Conservation (phyloP, 495 filamentous ascomycete species). For the Hyaloscypha finlandica region DNA sequence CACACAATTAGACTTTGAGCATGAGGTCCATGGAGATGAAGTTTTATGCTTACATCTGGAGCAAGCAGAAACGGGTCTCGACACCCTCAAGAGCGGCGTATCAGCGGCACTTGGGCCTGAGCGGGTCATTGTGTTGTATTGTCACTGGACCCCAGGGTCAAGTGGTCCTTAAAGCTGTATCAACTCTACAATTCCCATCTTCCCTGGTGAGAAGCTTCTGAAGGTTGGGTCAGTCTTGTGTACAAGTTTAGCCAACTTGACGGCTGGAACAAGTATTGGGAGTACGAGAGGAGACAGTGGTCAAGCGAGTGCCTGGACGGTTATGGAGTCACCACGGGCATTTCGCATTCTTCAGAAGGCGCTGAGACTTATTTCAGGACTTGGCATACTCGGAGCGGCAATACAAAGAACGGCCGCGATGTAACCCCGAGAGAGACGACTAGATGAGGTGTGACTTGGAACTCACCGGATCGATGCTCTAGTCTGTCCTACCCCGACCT, state of each 20-base stretch:
- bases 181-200: neutral
- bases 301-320: neutral
- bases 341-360: neutral
- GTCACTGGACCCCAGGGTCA: neutral
- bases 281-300: neutral
- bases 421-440: neutral
- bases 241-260: neutral
- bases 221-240: neutral
- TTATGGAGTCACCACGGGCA: neutral
- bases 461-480: neutral
- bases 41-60: constrained; percentile 66
- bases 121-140: constrained; percentile 17
- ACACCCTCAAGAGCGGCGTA: constrained; percentile 83
- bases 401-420: neutral
- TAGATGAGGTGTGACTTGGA: neutral
- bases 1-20: neutral
- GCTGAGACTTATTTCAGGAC: neutral
- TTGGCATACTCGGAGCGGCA: neutral
- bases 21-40: neutral
- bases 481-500: neutral
- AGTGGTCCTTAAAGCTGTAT: constrained; percentile 5
- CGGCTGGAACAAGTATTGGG: neutral
- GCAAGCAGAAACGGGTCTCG: constrained; percentile 89
- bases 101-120: constrained; percentile 45
- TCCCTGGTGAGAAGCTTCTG: neutral